Conservation (phyloP, 2,329 filamentous ascomycete genomes). For the Coccinonectria pachysandricola region DNA sequence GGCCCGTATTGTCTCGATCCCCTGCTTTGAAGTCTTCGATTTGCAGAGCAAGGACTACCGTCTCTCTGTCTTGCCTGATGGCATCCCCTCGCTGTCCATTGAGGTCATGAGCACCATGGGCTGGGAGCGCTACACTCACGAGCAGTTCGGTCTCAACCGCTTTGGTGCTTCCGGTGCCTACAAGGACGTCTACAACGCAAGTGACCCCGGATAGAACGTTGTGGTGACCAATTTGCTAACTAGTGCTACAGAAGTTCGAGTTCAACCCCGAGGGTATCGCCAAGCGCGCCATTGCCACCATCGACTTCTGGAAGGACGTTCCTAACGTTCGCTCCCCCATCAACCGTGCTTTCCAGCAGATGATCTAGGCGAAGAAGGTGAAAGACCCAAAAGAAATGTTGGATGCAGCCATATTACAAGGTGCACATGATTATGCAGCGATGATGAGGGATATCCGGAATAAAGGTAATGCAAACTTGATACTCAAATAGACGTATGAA, state of each 20-base stretch:
- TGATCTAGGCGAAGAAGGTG: slow-evolving; percentile 54
- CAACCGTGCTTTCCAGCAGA: slow-evolving; percentile 96
- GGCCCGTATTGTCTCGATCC: slow-evolving; percentile 88
- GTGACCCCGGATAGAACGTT: slow-evolving; percentile 19
- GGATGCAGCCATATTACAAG: too few species aligned
- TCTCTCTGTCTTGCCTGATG: slow-evolving; percentile 84
- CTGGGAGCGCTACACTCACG: slow-evolving; percentile 98
- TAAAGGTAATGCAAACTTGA: too few species aligned
- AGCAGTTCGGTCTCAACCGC: slow-evolving; percentile 98
- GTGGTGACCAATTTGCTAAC: too few species aligned
- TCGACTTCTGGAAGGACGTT: slow-evolving; percentile 95
- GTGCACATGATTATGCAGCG: slow-evolving; percentile 16
- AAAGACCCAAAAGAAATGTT: slow-evolving; percentile 9
- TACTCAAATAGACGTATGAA: slow-evolving; percentile 18
- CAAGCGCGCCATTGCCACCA: slow-evolving; percentile 85
- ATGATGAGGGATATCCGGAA: slow-evolving; percentile 14
- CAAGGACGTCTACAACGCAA: slow-evolving; percentile 91
- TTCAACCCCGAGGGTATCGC: slow-evolving; percentile 95
- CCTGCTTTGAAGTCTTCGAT: slow-evolving; percentile 96
- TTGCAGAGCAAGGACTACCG: slow-evolving; percentile 89
- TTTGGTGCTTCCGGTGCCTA: slow-evolving; percentile 97
- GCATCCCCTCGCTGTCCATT: slow-evolving; percentile 84
- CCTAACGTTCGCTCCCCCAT: slow-evolving; percentile 86
- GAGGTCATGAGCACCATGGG: slow-evolving; percentile 97
- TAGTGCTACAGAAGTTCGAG: slow-evolving; percentile 97